Percentiles rank a stretch among this genome's conserved stretches.
phyloP scores from a whole-genome alignment of 73 alveolate genomes.

The Paramecium biaurelia region DNA sequence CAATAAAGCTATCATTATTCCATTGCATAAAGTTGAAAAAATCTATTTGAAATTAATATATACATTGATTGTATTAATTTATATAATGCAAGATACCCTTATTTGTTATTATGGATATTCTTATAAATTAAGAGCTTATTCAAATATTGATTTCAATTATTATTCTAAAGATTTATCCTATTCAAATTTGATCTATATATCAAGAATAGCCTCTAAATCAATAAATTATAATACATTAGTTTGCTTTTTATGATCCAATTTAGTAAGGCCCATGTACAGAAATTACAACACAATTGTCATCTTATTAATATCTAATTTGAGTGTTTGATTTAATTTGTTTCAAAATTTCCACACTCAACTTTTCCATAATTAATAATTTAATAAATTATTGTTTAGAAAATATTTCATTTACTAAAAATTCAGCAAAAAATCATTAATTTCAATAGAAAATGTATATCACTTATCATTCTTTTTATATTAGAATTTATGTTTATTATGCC shows the following conservation, averaged over 20 bases:
- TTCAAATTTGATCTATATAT: neutral
- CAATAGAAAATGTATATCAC: neutral
- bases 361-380: neutral
- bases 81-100: neutral
- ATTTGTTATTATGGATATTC: neutral
- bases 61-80: conserved; percentile 3
- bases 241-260: neutral
- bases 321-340: conserved; percentile 12
- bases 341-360: neutral
- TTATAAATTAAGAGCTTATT: neutral
- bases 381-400: neutral
- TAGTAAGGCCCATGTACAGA: conserved; percentile 1
- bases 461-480: neutral
- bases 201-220: conserved; percentile 4
- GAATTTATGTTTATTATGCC: neutral
- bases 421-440: neutral
- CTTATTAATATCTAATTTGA: neutral
- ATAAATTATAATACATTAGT: neutral
- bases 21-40: neutral
- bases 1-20: neutral
- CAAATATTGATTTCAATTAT: neutral
- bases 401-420: neutral
- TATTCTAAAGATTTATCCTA: conserved; percentile 2
- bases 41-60: neutral
- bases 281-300: neutral